These are phyloP conservation scores for Typha latifolia DNA, from an alignment of 176 grass and related monocot genomes.

Conservation along the genomic window DNA sequence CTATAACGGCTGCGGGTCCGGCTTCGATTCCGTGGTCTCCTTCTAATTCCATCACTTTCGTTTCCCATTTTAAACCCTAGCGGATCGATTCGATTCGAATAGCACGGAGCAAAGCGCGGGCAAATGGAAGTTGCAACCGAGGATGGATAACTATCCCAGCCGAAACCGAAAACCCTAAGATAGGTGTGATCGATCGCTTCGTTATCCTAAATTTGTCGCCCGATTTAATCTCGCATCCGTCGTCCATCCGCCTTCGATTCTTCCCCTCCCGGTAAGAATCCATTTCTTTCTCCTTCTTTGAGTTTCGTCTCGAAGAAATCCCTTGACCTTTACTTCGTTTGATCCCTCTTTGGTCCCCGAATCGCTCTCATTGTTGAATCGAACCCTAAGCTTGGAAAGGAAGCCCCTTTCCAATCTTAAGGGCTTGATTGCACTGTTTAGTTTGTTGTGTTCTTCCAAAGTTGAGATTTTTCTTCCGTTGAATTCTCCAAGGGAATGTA, in stretches of 20 bases:
- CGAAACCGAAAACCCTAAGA: not conserved
- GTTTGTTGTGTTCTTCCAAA: not conserved
- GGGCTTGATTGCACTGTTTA: not conserved
- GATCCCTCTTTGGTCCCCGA: not conserved
- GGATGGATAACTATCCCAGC: not conserved
- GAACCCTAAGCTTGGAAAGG: conserved; percentile 8
- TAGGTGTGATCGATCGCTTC: not conserved
- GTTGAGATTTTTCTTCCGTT: not conserved
- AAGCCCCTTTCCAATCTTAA: not conserved
- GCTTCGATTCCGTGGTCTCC: not conserved
- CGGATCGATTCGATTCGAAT: not conserved
- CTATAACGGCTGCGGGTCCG: not conserved
- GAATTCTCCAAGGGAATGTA: not conserved
- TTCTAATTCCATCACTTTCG: not conserved
- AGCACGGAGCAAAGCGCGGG: not conserved
- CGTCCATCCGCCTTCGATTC: not conserved
- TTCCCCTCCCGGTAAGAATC: conserved; percentile 7
- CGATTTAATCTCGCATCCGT: not conserved
- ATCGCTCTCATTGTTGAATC: not conserved
- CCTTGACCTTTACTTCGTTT: not conserved
- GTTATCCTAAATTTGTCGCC: conserved; percentile 1
- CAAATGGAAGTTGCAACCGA: not conserved
- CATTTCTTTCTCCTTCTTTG: not conserved
- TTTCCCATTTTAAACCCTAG: not conserved
- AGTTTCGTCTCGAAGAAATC: not conserved